Percentiles rank a stretch among this genome's conserved stretches.
phyloP scores from a whole-genome alignment of 1,284 basidiomycete genomes.

The Pseudozyma flocculosa region DNA sequence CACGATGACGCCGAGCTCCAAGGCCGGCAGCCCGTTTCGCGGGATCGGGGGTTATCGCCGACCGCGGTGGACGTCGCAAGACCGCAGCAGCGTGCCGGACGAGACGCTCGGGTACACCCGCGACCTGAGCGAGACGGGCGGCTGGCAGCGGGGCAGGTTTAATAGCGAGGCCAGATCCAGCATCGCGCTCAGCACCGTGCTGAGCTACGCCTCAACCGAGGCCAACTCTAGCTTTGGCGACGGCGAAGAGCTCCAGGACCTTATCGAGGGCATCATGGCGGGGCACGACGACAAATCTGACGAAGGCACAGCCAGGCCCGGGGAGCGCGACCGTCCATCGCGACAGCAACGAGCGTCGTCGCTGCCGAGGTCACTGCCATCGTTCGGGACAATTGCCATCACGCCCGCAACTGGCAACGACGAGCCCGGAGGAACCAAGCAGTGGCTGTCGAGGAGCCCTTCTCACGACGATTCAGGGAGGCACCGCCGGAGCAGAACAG shows the following conservation, averaged over 20 bases:
- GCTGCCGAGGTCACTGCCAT: too few relatives aligned
- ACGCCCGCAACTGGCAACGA: too few relatives aligned
- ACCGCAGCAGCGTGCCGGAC: constrained; percentile 11
- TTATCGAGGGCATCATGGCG: constrained; percentile 34
- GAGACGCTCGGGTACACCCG: not conserved
- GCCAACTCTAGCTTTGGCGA: constrained; percentile 35
- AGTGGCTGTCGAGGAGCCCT: too few relatives aligned
- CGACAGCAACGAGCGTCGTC: not conserved
- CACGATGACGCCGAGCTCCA: constrained; percentile 17
- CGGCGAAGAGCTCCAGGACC: constrained; percentile 27
- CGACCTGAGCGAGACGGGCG: not conserved
- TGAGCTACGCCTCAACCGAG: constrained; percentile 23
- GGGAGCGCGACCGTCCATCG: not conserved
- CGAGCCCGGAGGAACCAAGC: too few relatives aligned
- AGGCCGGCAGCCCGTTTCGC: constrained; percentile 4
- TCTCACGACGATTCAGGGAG: too few relatives aligned
- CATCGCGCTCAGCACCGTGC: not conserved
- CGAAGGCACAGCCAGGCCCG: too few relatives aligned
- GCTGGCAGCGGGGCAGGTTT: constrained; percentile 1
- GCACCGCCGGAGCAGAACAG: too few relatives aligned
- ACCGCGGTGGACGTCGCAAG: constrained; percentile 9
- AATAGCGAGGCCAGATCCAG: constrained; percentile 8
- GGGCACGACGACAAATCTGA: not conserved
- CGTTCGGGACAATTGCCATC: too few relatives aligned
- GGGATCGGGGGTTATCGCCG: constrained; percentile 9